Evolutionary conservation across 2,329 filamentous ascomycete genomes (phyloP).

Genomic region (Chrysoporthe puriensis): DNA sequence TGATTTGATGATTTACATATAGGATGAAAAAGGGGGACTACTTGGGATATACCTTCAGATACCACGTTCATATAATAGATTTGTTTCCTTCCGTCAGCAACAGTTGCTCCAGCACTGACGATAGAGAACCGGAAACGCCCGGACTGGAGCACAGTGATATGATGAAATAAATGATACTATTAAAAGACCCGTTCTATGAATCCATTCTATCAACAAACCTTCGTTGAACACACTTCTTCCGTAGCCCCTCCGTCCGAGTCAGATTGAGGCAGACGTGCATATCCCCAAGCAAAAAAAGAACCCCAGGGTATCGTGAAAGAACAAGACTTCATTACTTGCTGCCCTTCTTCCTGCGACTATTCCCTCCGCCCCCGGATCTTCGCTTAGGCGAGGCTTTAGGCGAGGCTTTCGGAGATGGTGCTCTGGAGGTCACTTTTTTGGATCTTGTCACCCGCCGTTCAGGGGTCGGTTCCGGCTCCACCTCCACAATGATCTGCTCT

Average conservation of each 20-base stretch:
- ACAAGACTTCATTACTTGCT: slow-evolving; percentile 19
- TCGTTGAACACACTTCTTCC: background rate
- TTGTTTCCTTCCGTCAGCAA: slow-evolving; percentile 1
- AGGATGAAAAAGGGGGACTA: background rate
- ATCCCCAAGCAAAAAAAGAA: background rate
- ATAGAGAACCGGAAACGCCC: background rate
- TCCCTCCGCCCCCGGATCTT: slow-evolving; percentile 39
- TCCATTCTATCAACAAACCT: slow-evolving; percentile 14
- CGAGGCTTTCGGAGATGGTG: slow-evolving; percentile 36
- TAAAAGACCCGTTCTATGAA: slow-evolving; percentile 15
- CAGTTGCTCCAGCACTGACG: background rate
- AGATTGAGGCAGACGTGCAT: slow-evolving; percentile 1
- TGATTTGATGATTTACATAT: slow-evolving; percentile 6
- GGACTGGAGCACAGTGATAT: too few species aligned
- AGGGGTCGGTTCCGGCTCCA: slow-evolving; percentile 33
- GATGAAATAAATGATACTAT: slow-evolving; percentile 12
- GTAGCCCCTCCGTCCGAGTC: background rate
- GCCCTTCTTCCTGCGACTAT: slow-evolving; percentile 35
- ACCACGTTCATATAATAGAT: slow-evolving; percentile 19
- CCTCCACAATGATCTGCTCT: slow-evolving; percentile 47
- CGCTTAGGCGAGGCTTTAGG: slow-evolving; percentile 39
- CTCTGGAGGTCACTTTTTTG: slow-evolving; percentile 41
- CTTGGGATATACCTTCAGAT: slow-evolving; percentile 21
- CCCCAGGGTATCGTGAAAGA: slow-evolving; percentile 19
- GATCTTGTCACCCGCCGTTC: slow-evolving; percentile 33